Base-by-base conservation (phyloP, 2,329 filamentous ascomycete genomes). In the Tolypocladium paradoxum region DNA sequence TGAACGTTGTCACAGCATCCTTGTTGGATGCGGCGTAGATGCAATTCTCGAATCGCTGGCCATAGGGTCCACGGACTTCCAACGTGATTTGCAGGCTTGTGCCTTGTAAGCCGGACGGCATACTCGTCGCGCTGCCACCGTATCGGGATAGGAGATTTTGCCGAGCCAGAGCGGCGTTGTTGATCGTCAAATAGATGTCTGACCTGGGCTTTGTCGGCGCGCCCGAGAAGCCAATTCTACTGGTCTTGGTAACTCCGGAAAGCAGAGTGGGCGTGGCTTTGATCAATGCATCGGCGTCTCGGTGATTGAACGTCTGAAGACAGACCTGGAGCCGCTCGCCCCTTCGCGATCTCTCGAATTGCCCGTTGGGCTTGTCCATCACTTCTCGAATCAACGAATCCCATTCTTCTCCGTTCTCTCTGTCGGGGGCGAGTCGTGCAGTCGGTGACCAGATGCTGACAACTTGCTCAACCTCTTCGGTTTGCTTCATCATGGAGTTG, bases 161-260 rank as follows among this genome's bases (percentile, higher is more conserved):
- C 54, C 84, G 83, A 20, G 86, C 84, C 27, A 99, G 74, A n/a
- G 84, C 77, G 0, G 90, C 88, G 57, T 90, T 84, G 54, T 84
- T 83, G 48, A 99, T 70, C 0, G 90, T 96, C 46, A 99, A 70
- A 65, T 99, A 99, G 50, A 99, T 97, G 67, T 99, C 95, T 12
- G 90, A 96, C 61, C 95, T 79, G 18, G 87, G 78, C 65, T 90
- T 91, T 0, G 87, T 90, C 0, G 93, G 92, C 2, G 91, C 91
- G 14, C 91, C 91, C 4, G 92, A 89, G 66, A 99, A 97, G 2
- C 91, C 93, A 68, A 97, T 91, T 66, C 93, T 93, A 62, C 78
- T 86, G 0, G 91, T 95, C 67, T 87, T 87, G 54, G 78, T 78
- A 55, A 97, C 81, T 50, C 87, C 85, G 50, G 95, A 86, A 16